These are phyloP conservation scores for Triticum timopheevii DNA, from an alignment of 176 grass and related monocot genomes.

Conservation along the genomic window DNA sequence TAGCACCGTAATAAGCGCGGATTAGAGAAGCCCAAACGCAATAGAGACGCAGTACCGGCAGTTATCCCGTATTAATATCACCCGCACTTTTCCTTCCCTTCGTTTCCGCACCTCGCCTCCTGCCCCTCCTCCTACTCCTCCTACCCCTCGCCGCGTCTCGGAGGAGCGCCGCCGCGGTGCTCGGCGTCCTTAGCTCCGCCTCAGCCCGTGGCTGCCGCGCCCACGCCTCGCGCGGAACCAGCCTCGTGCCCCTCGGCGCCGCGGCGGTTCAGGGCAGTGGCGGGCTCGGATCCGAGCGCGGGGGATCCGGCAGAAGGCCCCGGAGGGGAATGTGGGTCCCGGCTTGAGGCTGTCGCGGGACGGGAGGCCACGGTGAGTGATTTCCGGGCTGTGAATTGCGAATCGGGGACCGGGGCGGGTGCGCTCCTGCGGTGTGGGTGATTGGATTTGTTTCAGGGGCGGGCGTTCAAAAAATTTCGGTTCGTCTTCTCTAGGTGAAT, in stretches of 20 bases:
- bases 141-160: conserved; percentile 14
- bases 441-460: conserved; percentile 27
- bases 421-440: neutral
- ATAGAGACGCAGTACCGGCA: conserved; percentile 5
- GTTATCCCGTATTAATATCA: conserved; percentile 52
- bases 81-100: conserved; percentile 45
- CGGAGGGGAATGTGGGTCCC: conserved; percentile 49
- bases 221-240: neutral
- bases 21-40: conserved; percentile 2
- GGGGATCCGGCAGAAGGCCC: neutral
- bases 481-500: neutral
- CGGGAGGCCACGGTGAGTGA: conserved; percentile 46
- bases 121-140: neutral
- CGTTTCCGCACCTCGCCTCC: conserved; percentile 19
- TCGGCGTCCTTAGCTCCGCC: neutral
- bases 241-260: neutral
- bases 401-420: conserved; percentile 20
- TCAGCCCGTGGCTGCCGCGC: neutral
- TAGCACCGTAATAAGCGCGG: neutral
- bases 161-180: conserved; percentile 27
- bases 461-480: neutral
- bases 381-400: conserved; percentile 17
- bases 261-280: conserved; percentile 12
- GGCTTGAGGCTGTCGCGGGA: neutral
- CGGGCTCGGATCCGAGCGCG: conserved; percentile 30